These are phyloP conservation scores for Aspergillus sparsus DNA, from an alignment of 495 filamentous ascomycete genomes.

Conservation along the genomic window DNA sequence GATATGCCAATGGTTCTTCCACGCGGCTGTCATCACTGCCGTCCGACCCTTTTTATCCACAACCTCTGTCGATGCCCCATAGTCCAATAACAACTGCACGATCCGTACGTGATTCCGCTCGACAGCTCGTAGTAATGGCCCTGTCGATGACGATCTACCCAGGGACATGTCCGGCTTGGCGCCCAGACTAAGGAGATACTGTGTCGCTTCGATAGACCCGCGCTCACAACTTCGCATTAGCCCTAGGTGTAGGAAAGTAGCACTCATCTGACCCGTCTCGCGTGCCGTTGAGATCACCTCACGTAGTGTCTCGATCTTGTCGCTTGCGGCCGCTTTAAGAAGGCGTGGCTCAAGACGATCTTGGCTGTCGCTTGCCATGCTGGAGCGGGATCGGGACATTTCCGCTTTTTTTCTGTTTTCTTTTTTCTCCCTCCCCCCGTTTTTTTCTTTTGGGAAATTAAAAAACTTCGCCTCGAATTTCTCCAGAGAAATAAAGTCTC, in stretches of 20 bases:
- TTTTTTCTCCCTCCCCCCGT: not conserved
- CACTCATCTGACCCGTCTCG: conserved; percentile 45
- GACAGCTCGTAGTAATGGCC: conserved; percentile 51
- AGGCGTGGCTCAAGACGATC: conserved; percentile 55
- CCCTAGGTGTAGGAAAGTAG: conserved; percentile 53
- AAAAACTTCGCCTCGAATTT: not conserved
- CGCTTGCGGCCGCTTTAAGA: conserved; percentile 51
- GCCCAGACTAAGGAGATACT: conserved; percentile 48
- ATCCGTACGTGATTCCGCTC: conserved; percentile 52
- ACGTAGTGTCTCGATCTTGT: conserved; percentile 39
- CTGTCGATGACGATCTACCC: no score
- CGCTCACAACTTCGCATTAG: conserved; percentile 54
- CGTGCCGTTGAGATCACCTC: conserved; percentile 43
- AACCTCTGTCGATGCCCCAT: conserved; percentile 43
- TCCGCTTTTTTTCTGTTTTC: conserved; percentile 9
- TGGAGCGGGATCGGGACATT: conserved; percentile 44
- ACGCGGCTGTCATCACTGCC: conserved; percentile 60
- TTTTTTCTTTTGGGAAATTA: not conserved
- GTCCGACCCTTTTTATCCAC: conserved; percentile 53
- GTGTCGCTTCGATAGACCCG: conserved; percentile 41
- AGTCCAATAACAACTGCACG: conserved; percentile 46
- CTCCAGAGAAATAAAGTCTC: not conserved
- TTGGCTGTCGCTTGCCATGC: conserved; percentile 42
- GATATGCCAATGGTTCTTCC: conserved; percentile 54
- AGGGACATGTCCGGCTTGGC: conserved; percentile 39